phyloP scores from a whole-genome alignment of 1,284 basidiomycete species.

The Mycosarcoma mackinlayi region DNA sequence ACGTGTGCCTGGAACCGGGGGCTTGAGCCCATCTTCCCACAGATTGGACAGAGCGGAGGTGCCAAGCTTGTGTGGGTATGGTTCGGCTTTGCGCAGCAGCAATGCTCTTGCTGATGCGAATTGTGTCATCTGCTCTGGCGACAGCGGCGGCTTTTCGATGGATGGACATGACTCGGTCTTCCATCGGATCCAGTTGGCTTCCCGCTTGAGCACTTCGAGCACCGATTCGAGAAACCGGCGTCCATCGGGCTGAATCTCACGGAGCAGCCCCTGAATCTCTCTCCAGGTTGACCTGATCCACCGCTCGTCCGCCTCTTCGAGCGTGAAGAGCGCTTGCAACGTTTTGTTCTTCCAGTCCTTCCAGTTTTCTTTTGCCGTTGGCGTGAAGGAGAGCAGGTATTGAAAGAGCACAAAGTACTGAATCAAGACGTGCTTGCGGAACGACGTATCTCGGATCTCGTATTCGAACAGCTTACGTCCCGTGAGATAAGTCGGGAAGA shows the following conservation, averaged over 20 bases:
- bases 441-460: constrained; percentile 85
- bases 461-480: constrained; percentile 85
- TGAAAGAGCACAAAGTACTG: constrained; percentile 84
- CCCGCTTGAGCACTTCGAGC: constrained; percentile 52
- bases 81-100: constrained; percentile 28
- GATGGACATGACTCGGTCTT: constrained; percentile 62
- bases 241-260: constrained; percentile 58
- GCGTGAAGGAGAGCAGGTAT: constrained; percentile 82
- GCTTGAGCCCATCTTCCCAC: constrained; percentile 62
- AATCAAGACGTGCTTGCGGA: constrained; percentile 89
- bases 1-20: constrained; percentile 38
- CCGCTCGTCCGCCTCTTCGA: constrained; percentile 55
- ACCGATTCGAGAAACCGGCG: constrained; percentile 53
- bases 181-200: constrained; percentile 63
- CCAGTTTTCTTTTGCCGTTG: constrained; percentile 76
- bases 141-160: constrained; percentile 55
- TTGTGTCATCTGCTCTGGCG: constrained; percentile 36
- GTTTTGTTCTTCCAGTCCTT: constrained; percentile 68
- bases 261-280: constrained; percentile 53
- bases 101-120: constrained; percentile 36
- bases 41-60: constrained; percentile 62
- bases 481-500: constrained; percentile 90
- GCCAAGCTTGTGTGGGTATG: constrained; percentile 55
- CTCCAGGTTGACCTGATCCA: constrained; percentile 63
- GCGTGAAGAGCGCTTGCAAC: constrained; percentile 44